Conservation (phyloP, 2,329 filamentous ascomycete genomes). For the Cladophialophora yegresii region DNA sequence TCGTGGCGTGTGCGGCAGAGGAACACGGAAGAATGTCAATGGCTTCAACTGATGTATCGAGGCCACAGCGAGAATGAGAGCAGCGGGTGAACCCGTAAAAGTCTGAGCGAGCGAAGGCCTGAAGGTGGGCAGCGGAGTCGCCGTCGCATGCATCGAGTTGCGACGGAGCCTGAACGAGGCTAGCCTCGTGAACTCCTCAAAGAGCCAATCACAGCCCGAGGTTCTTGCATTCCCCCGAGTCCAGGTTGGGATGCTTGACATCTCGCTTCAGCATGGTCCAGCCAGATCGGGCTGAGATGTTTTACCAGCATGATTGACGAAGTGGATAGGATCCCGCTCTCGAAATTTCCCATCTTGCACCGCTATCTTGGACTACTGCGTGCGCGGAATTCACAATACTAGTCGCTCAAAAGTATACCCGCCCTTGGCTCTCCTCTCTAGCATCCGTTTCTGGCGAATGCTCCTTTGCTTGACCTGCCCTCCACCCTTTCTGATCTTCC, state of each 20-base stretch:
- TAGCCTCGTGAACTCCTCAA: slow-evolving; percentile 9
- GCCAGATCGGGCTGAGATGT: background rate
- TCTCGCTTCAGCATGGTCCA: slow-evolving; percentile 19
- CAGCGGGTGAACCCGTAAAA: background rate
- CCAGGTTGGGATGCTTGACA: slow-evolving; percentile 6
- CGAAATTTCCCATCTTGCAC: background rate
- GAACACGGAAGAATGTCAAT: background rate
- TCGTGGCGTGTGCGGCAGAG: background rate
- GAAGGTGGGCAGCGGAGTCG: slow-evolving; percentile 7
- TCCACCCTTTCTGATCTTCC: slow-evolving; percentile 60
- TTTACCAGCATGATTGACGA: slow-evolving; percentile 8
- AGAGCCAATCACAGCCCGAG: slow-evolving; percentile 12
- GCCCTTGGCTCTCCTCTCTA: slow-evolving; percentile 77
- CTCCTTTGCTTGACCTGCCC: slow-evolving; percentile 72
- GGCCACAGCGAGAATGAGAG: background rate
- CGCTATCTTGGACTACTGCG: background rate
- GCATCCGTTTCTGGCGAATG: slow-evolving; percentile 70
- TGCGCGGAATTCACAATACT: slow-evolving; percentile 32
- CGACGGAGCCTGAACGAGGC: slow-evolving; percentile 13
- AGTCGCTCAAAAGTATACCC: slow-evolving; percentile 77
- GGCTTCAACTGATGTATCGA: no score
- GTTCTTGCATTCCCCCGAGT: slow-evolving; percentile 7
- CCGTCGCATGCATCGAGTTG: slow-evolving; percentile 8
- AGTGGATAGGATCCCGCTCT: slow-evolving; percentile 8
- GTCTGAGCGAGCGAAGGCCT: background rate